Conservation (phyloP, 208 protist species). For the Crithidia thermophila region DNA sequence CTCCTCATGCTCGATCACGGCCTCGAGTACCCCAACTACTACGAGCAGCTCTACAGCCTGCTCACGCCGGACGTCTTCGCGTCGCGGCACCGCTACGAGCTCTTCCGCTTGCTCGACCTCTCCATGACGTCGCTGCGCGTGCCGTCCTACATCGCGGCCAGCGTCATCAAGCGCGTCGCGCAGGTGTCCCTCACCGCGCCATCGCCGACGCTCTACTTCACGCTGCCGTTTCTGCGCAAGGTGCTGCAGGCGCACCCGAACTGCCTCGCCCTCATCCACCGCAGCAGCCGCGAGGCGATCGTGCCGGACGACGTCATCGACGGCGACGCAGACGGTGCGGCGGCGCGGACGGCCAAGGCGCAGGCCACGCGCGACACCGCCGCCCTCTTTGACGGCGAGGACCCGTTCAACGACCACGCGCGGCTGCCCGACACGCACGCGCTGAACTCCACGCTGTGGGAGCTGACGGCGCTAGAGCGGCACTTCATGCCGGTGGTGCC, state of each 20-base stretch:
- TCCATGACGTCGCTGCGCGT: conserved; percentile 84
- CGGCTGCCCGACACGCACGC: conserved; percentile 55
- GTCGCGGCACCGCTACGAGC: conserved; percentile 85
- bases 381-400: conserved; percentile 73
- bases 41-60: conserved; percentile 90
- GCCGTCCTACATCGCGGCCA: conserved; percentile 82
- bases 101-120: conserved; percentile 87
- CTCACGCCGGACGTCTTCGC: conserved; percentile 81
- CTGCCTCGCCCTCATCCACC: conserved; percentile 89
- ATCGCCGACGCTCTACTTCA: conserved; percentile 85
- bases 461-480: conserved; percentile 83
- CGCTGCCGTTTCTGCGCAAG: conserved; percentile 83
- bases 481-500: conserved; percentile 88
- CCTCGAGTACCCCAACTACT: conserved; percentile 91
- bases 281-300: conserved; percentile 66
- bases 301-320: conserved; percentile 39
- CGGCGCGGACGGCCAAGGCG: conserved; percentile 32
- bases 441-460: conserved; percentile 86
- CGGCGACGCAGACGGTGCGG: conserved; percentile 4
- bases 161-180: conserved; percentile 78
- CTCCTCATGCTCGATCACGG: conserved; percentile 91
- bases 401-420: conserved; percentile 68
- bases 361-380: conserved; percentile 57
- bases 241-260: conserved; percentile 88
- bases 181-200: conserved; percentile 70